A percentile compares a stretch with the other conserved stretches of the same genome.
Evolutionary conservation across 2,329 filamentous ascomycete genomes (phyloP).

Genomic region (Keithomyces neogunnii): DNA sequence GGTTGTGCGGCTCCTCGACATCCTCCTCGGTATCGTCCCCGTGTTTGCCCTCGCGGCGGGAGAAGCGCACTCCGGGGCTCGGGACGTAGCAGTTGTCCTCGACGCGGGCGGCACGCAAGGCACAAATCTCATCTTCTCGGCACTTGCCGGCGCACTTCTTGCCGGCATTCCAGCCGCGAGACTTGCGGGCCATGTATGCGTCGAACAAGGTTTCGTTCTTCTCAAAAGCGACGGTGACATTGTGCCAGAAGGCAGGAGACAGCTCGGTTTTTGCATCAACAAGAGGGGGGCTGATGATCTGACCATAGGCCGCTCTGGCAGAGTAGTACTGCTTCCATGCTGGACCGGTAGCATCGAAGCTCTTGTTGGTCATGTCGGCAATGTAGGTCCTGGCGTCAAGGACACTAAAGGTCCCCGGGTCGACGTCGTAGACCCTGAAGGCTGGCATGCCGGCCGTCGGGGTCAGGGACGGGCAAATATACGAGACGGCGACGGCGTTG

Average conservation of each 20-base stretch:
- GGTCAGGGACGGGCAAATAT: constrained; percentile 43
- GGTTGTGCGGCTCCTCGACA: background rate
- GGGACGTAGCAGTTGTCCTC: constrained; percentile 40
- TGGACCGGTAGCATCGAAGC: constrained; percentile 33
- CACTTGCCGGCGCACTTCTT: constrained; percentile 19
- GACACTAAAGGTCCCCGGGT: constrained; percentile 45
- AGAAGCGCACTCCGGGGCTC: constrained; percentile 20
- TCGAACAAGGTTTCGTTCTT: constrained; percentile 32
- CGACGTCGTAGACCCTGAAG: constrained; percentile 49
- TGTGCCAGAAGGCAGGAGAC: constrained; percentile 49
- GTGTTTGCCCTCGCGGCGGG: constrained; percentile 14
- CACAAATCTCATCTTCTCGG: constrained; percentile 37
- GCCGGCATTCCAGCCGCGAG: constrained; percentile 32
- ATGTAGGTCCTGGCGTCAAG: constrained; percentile 45
- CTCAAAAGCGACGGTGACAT: constrained; percentile 41
- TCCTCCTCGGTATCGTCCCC: too few species aligned
- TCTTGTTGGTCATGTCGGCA: constrained; percentile 37
- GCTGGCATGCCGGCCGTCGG: constrained; percentile 45
- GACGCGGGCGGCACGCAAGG: constrained; percentile 38
- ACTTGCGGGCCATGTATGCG: constrained; percentile 36
- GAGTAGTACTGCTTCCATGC: constrained; percentile 47
- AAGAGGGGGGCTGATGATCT: constrained; percentile 30
- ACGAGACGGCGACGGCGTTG: constrained; percentile 39
- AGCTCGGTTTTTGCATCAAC: constrained; percentile 31
- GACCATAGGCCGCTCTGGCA: constrained; percentile 42